Evolutionary conservation across 441 rosid species (phyloP), one percentile per base, ranked within the genome.

Genomic region (Pelargonium hybrid): DNA sequence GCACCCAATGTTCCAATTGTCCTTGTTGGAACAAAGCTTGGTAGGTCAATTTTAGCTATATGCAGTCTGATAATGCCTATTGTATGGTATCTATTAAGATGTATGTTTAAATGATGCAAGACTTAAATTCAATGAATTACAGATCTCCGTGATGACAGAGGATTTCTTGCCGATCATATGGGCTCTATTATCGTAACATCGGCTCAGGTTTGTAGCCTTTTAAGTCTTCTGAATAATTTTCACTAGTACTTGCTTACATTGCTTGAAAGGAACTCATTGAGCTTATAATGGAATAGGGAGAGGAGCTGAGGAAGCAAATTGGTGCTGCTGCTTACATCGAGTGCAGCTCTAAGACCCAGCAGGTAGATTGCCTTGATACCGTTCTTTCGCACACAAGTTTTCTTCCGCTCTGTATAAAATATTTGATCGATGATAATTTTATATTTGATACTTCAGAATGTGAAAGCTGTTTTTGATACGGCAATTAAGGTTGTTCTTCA

Each of bases 311-410:
- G 87, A 90, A 89, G 74, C 76, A 86, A 85, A 85, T 88, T 45
- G 97, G 96, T 21, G 98, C 97, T 0, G 82, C 84, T 14, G 80
- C 81, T 18, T 93, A 90, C 82, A 74, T 87, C 4, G 98, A 93
- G 68, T 93, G 98, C 86, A 93, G 98, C 77, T 88, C 98, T 74
- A 93, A 90, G 80, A 93, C 97, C 74, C 98, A 90, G 72, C 90
- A 87, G 97, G 98, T 84, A 74, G n/a, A 1, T 2, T 1, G 2
- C 7, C 39, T 26, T 50, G 37, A 48, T 62, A 59, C 45, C 20
- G n/a, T n/a, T n/a, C n/a, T n/a, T n/a, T n/a, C 17, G 29, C 41
- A 34, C 20, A 26, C n/a, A 43, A 20, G 2, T 1, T 17, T 11
- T 4, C 0, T 67, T 5, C 21, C 45, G 26, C 26, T 80, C 6